These are phyloP conservation scores for Neofusicoccum sp. DNA, from an alignment of 2,329 filamentous ascomycete species.

Conservation along the genomic window DNA sequence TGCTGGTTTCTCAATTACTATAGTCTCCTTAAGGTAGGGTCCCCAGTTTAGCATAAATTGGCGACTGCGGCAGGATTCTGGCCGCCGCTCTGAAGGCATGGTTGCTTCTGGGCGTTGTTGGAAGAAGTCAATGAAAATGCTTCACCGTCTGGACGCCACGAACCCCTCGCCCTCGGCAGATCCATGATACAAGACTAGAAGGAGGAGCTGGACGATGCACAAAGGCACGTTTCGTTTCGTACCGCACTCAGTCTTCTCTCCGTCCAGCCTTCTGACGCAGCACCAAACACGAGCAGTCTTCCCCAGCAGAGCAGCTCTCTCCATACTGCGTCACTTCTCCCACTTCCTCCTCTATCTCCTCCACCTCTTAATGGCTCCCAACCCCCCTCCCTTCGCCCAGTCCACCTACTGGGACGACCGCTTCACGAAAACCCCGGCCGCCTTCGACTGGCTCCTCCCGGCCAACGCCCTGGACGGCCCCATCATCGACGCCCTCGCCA, in stretches of 20 bases:
- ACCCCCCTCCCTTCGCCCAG: slow-evolving; percentile 34
- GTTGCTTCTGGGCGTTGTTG: not conserved
- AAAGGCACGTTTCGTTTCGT: slow-evolving; percentile 9
- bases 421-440: slow-evolving; percentile 32
- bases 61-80: not conserved
- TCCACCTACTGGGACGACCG: slow-evolving; percentile 39
- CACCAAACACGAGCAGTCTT: not conserved
- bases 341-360: not conserved
- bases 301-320: not conserved
- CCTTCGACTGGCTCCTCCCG: slow-evolving; percentile 41
- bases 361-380: slow-evolving; percentile 23
- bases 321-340: not conserved
- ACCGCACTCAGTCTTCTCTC: too few species aligned
- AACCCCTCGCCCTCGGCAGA: not conserved
- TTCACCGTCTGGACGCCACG: not conserved
- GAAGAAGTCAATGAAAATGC: not conserved
- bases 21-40: not conserved
- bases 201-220: not conserved
- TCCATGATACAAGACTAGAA: not conserved
- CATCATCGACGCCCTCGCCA: slow-evolving; percentile 27
- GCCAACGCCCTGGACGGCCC: slow-evolving; percentile 31
- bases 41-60: not conserved
- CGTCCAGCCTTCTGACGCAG: not conserved
- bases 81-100: not conserved
- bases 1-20: not conserved